Evolutionary conservation across 2,329 filamentous ascomycete species (phyloP).

Genomic region (Chrysoporthe puriensis): DNA sequence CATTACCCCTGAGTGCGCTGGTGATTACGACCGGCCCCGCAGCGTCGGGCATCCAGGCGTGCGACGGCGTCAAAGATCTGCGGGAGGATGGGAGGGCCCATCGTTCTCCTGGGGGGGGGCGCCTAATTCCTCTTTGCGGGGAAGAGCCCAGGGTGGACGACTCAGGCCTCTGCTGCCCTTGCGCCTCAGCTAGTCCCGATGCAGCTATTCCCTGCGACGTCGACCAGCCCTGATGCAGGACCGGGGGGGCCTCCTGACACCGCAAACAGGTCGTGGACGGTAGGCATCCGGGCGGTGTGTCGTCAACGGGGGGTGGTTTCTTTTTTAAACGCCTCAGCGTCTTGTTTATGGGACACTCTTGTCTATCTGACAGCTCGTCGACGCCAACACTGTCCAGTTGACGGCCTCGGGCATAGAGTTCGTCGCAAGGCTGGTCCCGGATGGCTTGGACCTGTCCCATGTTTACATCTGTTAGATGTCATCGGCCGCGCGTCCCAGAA

Average conservation of each 20-base stretch:
- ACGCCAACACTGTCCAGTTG: not conserved
- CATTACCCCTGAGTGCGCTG: slow-evolving; percentile 10
- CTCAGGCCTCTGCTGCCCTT: slow-evolving; percentile 1
- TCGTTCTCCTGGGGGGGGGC: not conserved
- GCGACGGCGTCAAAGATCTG: slow-evolving; percentile 2
- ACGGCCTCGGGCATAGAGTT: not conserved
- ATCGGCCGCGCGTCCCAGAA: not conserved
- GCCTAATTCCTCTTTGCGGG: slow-evolving; percentile 1
- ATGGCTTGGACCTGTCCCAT: not conserved
- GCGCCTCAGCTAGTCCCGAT: slow-evolving; percentile 8
- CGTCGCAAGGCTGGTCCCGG: not conserved
- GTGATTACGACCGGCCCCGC: slow-evolving; percentile 8
- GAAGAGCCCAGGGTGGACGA: not conserved
- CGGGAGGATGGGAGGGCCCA: not conserved
- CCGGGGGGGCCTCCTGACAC: not conserved
- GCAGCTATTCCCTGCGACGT: not conserved
- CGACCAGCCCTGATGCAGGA: not conserved
- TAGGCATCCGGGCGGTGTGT: not conserved
- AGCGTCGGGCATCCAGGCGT: not conserved
- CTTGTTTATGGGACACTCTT: not conserved
- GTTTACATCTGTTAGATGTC: not conserved
- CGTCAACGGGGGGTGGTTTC: not conserved
- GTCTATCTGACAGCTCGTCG: not conserved
- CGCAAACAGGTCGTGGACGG: not conserved
- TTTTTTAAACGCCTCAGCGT: not conserved